Evolutionary conservation across 1,284 basidiomycete genomes (phyloP).

Genomic region (Pholiota adiposa): DNA sequence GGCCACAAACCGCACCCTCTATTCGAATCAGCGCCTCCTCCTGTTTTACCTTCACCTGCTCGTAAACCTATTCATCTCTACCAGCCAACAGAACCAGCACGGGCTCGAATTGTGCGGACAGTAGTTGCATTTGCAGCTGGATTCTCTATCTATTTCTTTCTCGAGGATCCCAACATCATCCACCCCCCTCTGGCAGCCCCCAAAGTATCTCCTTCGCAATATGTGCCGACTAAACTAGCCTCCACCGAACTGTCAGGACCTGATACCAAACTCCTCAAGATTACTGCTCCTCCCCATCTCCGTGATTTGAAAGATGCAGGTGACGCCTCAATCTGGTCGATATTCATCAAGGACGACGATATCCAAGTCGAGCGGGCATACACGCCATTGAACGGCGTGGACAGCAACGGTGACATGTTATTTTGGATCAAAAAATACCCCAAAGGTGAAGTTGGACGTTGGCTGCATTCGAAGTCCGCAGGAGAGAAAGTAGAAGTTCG

Average conservation of each 20-base stretch:
- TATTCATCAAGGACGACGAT: conserved; percentile 85
- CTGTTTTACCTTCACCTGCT: neutral
- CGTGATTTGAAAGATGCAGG: conserved; percentile 28
- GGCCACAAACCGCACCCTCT: neutral
- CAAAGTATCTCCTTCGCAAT: conserved; percentile 60
- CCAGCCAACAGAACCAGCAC: conserved; percentile 2
- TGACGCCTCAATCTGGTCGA: conserved; percentile 63
- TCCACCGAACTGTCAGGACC: conserved; percentile 53
- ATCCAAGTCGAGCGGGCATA: conserved; percentile 89
- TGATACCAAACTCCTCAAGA: conserved; percentile 63
- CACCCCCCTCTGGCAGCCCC: conserved; percentile 37
- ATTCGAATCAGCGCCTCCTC: conserved; percentile 3
- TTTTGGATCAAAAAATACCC: conserved; percentile 83
- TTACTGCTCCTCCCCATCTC: conserved; percentile 55
- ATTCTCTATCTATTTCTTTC: conserved; percentile 52
- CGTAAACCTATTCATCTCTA: neutral
- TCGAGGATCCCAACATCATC: conserved; percentile 48
- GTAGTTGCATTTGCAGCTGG: conserved; percentile 38
- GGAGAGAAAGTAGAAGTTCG: conserved; percentile 77
- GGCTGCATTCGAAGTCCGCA: conserved; percentile 71
- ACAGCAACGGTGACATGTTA: conserved; percentile 61
- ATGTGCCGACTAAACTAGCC: conserved; percentile 65
- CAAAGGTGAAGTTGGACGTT: conserved; percentile 80
- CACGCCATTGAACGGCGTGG: conserved; percentile 76
- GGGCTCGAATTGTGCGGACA: conserved; percentile 22